phyloP scores from a whole-genome alignment of 2,329 filamentous ascomycete genomes.

The Talaromyces sp. region DNA sequence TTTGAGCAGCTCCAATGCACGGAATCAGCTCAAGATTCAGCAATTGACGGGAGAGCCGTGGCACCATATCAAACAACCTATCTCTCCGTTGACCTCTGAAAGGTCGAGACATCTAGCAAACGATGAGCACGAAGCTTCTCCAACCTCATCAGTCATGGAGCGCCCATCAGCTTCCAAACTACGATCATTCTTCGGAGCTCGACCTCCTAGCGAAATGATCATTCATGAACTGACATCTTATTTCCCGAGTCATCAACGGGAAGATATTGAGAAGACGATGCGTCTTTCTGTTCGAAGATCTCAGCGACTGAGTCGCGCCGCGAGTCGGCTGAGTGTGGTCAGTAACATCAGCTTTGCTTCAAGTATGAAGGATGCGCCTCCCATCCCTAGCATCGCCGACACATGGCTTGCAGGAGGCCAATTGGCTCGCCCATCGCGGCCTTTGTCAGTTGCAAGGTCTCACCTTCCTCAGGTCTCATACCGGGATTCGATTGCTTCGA shows the following conservation, averaged over 20 bases:
- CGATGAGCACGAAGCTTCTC: constrained; percentile 29
- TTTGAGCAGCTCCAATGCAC: constrained; percentile 61
- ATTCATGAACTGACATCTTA: constrained; percentile 94
- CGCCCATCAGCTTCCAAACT: constrained; percentile 33
- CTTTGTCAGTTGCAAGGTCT: constrained; percentile 59
- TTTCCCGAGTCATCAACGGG: constrained; percentile 90
- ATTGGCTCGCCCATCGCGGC: constrained; percentile 50
- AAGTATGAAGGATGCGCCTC: constrained; percentile 86
- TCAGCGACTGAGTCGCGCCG: constrained; percentile 84
- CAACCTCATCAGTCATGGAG: constrained; percentile 16
- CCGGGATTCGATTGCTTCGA: constrained; percentile 84
- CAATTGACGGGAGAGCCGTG: constrained; percentile 85
- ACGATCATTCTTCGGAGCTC: constrained; percentile 76
- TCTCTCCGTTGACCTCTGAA: constrained; percentile 63
- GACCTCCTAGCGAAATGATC: constrained; percentile 95
- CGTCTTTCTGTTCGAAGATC: constrained; percentile 88
- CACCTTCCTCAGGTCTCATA: constrained; percentile 62
- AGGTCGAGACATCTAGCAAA: constrained; percentile 27
- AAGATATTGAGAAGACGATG: constrained; percentile 93
- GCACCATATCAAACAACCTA: constrained; percentile 78
- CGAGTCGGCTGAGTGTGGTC: constrained; percentile 87
- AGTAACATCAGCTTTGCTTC: constrained; percentile 93
- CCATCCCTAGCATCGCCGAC: constrained; percentile 92
- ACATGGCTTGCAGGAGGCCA: constrained; percentile 72
- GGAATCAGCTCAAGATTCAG: constrained; percentile 82